These are phyloP conservation scores for Hericium erinaceus DNA, from an alignment of 768 basidiomycete species.

Conservation along the genomic window DNA sequence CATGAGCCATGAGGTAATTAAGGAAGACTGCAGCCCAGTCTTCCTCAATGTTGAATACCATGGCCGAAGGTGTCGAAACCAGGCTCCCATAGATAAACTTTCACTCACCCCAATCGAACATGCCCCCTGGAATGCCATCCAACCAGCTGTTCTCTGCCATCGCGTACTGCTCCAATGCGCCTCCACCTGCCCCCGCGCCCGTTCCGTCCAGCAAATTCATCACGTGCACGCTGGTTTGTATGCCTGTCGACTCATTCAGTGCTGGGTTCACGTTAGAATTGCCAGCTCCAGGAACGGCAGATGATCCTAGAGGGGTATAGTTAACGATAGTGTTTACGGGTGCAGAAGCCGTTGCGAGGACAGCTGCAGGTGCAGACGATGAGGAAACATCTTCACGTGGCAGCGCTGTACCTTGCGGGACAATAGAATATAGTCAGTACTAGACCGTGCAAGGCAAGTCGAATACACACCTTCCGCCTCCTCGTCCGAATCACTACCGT, in stretches of 20 bases:
- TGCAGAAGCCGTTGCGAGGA: not conserved
- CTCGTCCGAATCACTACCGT: conserved; percentile 25
- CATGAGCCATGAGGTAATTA: no score
- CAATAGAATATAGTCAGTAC: not conserved
- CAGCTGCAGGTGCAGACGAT: no score
- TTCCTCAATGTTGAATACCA: no score
- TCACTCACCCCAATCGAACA: conserved; percentile 80
- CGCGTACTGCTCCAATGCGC: conserved; percentile 51
- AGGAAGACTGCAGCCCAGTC: no score
- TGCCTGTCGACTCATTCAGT: conserved; percentile 40
- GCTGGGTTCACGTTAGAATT: conserved; percentile 65
- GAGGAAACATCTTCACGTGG: no score
- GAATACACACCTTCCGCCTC: conserved; percentile 10
- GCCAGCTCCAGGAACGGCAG: conserved; percentile 15
- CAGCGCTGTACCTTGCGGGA: no score
- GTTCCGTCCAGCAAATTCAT: conserved; percentile 66
- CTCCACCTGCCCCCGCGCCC: conserved; percentile 32
- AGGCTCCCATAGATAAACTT: not conserved
- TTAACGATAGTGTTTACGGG: conserved; percentile 35
- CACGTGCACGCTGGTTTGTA: conserved; percentile 51
- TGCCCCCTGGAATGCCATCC: conserved; percentile 72
- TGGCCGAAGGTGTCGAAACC: not conserved
- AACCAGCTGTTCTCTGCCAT: conserved; percentile 60
- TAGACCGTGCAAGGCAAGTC: not conserved
- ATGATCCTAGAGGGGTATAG: conserved; percentile 35